These are phyloP conservation scores for Colletotrichum sp. DNA, from an alignment of 2,329 filamentous ascomycete genomes.

Conservation along the genomic window DNA sequence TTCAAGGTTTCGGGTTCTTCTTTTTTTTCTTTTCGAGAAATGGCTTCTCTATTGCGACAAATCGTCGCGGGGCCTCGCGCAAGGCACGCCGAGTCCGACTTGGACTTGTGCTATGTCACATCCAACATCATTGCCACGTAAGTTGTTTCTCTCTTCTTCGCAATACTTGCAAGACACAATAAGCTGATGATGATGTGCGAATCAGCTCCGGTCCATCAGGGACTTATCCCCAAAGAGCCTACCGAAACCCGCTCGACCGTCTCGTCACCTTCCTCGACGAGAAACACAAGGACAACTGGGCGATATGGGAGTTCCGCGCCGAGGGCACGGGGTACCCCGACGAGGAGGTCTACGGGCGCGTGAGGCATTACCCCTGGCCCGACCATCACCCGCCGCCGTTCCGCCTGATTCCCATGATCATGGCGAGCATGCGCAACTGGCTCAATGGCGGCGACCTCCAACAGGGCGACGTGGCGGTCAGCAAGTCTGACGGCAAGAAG, in stretches of 20 bases:
- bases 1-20: neutral
- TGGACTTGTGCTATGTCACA: conserved; percentile 96
- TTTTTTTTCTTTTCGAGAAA: conserved; percentile 29
- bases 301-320: conserved; percentile 97
- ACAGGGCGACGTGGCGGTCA: conserved; percentile 12
- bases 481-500: conserved; percentile 22
- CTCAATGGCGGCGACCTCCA: conserved; percentile 57
- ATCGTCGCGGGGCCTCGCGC: conserved; percentile 88
- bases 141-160: conserved; percentile 24
- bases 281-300: conserved; percentile 85
- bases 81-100: conserved; percentile 82
- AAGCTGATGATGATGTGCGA: neutral
- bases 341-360: conserved; percentile 80
- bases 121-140: conserved; percentile 73
- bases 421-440: conserved; percentile 94
- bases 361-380: conserved; percentile 94
- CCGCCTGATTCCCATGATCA: conserved; percentile 82
- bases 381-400: conserved; percentile 98
- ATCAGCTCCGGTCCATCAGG: conserved; percentile 86
- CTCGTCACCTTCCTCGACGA: conserved; percentile 87
- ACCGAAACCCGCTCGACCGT: conserved; percentile 89
- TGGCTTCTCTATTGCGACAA: conserved; percentile 83
- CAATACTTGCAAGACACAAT: conserved; percentile 31
- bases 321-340: conserved; percentile 97
- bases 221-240: conserved; percentile 88